Conservation (phyloP, 2,329 filamentous ascomycete genomes). For the Aspergillus ochraceoroseus region DNA sequence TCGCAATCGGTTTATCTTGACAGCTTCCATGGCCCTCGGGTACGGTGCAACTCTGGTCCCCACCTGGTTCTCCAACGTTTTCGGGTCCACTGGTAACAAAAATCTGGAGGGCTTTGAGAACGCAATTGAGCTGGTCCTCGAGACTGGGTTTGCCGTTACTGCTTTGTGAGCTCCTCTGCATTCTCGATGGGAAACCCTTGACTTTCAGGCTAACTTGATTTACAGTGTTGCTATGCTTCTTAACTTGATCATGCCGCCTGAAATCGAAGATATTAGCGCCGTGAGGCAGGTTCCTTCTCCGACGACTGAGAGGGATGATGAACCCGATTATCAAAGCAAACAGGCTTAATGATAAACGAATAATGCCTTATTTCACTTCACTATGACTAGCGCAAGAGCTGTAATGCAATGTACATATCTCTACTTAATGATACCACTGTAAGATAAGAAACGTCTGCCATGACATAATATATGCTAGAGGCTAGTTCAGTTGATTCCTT, state of each 20-base stretch:
- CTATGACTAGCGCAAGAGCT: no score
- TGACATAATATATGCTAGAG: no score
- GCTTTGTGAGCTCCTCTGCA: constrained; percentile 6
- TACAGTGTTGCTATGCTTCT: constrained; percentile 10
- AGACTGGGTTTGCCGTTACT: constrained; percentile 12
- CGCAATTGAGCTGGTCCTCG: constrained; percentile 10
- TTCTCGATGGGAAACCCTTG: background rate
- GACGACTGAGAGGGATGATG: background rate
- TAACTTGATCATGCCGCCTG: constrained; percentile 8
- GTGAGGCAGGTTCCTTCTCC: background rate
- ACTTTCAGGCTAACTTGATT: background rate
- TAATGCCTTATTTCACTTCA: no score
- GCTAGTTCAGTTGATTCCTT: no score
- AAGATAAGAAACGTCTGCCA: no score
- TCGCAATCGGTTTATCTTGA: constrained; percentile 63
- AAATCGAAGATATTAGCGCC: constrained; percentile 5
- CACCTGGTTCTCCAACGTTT: constrained; percentile 10
- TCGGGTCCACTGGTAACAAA: constrained; percentile 4
- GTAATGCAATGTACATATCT: no score
- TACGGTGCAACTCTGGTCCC: constrained; percentile 11
- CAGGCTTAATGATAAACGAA: no score
- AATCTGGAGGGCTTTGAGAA: constrained; percentile 12
- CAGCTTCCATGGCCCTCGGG: constrained; percentile 36
- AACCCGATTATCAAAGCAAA: constrained; percentile 4
- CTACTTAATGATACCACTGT: no score